These are phyloP conservation scores for Amanita pseudoporphyria DNA, from an alignment of 768 basidiomycete genomes.

Conservation along the genomic window DNA sequence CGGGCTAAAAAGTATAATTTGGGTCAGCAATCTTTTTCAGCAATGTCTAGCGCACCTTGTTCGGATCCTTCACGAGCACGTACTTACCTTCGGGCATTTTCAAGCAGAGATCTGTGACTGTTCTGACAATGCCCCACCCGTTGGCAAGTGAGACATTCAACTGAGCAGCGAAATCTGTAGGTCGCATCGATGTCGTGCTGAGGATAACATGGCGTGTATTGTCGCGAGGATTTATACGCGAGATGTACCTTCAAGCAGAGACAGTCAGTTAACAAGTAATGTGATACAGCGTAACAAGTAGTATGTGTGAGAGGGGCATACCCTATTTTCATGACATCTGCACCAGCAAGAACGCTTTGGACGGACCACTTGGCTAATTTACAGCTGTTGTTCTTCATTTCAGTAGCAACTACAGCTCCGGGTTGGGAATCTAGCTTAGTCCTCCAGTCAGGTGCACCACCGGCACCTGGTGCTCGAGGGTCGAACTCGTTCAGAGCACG, in stretches of 20 bases:
- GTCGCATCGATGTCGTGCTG: slow-evolving; percentile 91
- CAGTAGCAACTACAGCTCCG: slow-evolving; percentile 95
- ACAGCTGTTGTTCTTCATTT: slow-evolving; percentile 99
- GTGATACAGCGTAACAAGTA: not conserved
- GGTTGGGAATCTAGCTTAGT: slow-evolving; percentile 94
- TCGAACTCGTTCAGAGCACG: slow-evolving; percentile 98
- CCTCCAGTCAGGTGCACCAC: slow-evolving; percentile 98
- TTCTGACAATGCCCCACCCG: slow-evolving; percentile 98
- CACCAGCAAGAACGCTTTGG: slow-evolving; percentile 90
- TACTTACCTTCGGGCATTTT: slow-evolving; percentile 99
- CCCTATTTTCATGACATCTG: slow-evolving; percentile 97
- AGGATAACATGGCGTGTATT: slow-evolving; percentile 93
- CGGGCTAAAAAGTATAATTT: slow-evolving; percentile 47
- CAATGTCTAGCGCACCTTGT: slow-evolving; percentile 55
- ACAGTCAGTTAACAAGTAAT: slow-evolving; percentile 5
- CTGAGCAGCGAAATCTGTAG: slow-evolving; percentile 88
- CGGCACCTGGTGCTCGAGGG: slow-evolving; percentile 78
- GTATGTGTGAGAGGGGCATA: slow-evolving; percentile 21
- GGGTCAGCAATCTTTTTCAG: slow-evolving; percentile 3
- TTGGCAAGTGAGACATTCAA: slow-evolving; percentile 92
- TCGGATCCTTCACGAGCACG: slow-evolving; percentile 94
- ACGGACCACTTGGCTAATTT: slow-evolving; percentile 98
- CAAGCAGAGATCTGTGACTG: slow-evolving; percentile 88
- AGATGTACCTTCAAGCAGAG: slow-evolving; percentile 66
- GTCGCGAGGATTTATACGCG: slow-evolving; percentile 88